Conservation (phyloP, 176 grass and related monocot species). For the Elymus sibiricus region DNA sequence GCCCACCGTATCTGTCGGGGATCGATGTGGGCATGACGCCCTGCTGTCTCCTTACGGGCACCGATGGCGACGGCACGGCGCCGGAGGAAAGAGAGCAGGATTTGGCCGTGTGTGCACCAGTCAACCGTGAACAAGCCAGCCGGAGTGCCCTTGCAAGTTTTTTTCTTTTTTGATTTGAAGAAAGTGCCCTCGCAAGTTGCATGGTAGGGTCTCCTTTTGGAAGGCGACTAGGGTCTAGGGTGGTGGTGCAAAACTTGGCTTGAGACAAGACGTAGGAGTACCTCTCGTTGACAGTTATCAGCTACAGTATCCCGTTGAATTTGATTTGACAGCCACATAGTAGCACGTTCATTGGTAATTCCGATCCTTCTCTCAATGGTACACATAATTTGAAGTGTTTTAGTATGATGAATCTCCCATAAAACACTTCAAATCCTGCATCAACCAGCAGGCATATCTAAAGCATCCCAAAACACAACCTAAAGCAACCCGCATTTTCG, state of each 20-base stretch:
- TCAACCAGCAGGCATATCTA: not conserved
- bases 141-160: not conserved
- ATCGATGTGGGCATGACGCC: slow-evolving; percentile 1
- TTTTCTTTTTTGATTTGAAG: too few species aligned
- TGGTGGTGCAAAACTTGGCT: not conserved
- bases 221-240: not conserved
- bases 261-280: not conserved
- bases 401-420: too few species aligned
- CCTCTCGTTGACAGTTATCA: not conserved
- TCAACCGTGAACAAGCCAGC: not conserved
- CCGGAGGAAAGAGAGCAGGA: not conserved
- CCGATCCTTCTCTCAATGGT: not conserved
- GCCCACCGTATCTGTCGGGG: slow-evolving; percentile 16
- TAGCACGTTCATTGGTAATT: not conserved
- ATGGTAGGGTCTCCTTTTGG: not conserved
- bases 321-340: not conserved
- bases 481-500: not conserved
- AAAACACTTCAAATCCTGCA: not conserved
- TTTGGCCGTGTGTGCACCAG: not conserved
- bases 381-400: too few species aligned
- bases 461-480: not conserved
- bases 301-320: not conserved
- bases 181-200: not conserved
- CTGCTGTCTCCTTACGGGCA: not conserved
- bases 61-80: slow-evolving; percentile 22